Base-by-base conservation (phyloP, 129 eudicot species). In the Oenanthe sinensis region DNA sequence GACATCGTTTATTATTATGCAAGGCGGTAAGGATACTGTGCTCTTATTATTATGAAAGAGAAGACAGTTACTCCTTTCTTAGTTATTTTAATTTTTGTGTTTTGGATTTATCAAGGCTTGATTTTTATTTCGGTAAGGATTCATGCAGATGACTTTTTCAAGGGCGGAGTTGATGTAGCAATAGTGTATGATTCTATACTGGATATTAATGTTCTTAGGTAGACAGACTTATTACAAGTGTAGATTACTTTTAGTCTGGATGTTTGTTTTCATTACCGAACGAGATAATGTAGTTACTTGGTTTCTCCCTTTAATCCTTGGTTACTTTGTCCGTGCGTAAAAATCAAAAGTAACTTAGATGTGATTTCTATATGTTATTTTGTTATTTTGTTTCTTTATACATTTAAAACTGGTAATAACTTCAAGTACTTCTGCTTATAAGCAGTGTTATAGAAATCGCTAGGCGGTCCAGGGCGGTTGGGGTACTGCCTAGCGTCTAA, bases 1-100 rank as follows among this genome's bases (percentile, higher is more conserved):
- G 54, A 82, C 76, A 76, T 80, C 90, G 86, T 78, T 91, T 75
- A 89, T 89, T 33, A 39, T 85, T 43, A 58, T 83, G 48, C 98
- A 91, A 79, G 84, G 87, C 26, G 92, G 98, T 95, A 79, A 87
- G 88, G 73, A 50, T 82, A 1, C 15, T 46, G 58, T 30, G n/a
- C 45, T 52, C 71, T 43, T 33, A 3, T 68, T 37, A 26, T 33
- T 30, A 20, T 10, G 12, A n/a, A 24, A 60, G 28, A 24, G 4
- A n/a, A 60, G 4, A 2, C 13, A 3, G 43, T 67, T 33, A 22
- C 42, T 30, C 4, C 22, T 67, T 30, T 58, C 8, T 24, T 6
- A 60, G 33, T 20, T 28, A 20, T 49, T 40, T 47, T 62, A 8
- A 42, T 44, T 77, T 19, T 13, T 49, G 58, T 12, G 11, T 12